Conservation (phyloP, 345 rosid genomes). For the Cardamine chenopodiifolia region DNA sequence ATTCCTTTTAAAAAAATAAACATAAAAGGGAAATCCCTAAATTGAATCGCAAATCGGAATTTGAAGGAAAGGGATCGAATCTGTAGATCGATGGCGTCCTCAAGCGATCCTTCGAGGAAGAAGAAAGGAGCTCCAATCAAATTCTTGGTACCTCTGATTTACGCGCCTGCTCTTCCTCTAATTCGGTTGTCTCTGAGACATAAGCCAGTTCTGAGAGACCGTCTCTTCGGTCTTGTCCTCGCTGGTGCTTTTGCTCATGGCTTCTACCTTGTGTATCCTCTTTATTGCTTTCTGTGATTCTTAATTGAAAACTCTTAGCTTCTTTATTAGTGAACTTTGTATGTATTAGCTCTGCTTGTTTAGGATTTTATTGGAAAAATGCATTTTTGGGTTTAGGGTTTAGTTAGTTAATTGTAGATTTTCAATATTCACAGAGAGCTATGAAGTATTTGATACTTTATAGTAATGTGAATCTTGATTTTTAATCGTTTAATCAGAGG, state of each 20-base stretch:
- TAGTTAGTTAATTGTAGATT: too few species aligned
- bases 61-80: neutral
- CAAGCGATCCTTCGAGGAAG: constrained; percentile 48
- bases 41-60: constrained; percentile 6
- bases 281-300: neutral
- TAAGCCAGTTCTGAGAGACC: constrained; percentile 81
- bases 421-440: too few species aligned
- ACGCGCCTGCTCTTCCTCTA: constrained; percentile 92
- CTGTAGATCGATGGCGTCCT: constrained; percentile 11
- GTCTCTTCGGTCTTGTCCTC: constrained; percentile 73
- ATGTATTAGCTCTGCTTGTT: neutral
- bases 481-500: too few species aligned
- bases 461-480: too few species aligned
- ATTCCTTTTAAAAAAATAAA: neutral
- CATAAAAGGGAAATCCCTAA: neutral
- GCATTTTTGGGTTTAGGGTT: constrained; percentile 8
- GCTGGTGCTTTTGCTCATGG: constrained; percentile 94
- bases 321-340: neutral
- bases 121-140: constrained; percentile 64
- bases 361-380: neutral
- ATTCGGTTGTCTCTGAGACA: constrained; percentile 75
- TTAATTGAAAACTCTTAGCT: neutral
- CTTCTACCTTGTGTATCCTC: constrained; percentile 94
- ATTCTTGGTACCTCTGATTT: constrained; percentile 78
- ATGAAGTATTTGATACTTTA: too few species aligned